Evolutionary conservation across 352 stramenopile genomes (phyloP), one percentile per base, ranked within the genome.

Genomic region (Globisporangium orthogonon): DNA sequence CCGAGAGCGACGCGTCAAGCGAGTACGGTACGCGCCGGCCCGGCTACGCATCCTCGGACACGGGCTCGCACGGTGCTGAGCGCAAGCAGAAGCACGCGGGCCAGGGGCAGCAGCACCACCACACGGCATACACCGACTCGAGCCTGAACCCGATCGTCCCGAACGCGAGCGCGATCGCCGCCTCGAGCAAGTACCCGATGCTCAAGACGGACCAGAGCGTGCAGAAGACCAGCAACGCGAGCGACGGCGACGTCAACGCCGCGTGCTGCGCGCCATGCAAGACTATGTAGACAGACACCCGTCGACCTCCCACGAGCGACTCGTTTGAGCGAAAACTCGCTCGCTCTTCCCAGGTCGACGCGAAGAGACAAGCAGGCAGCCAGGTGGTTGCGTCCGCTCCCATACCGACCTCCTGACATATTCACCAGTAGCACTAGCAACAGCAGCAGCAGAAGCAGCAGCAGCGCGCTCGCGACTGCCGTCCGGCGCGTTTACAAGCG

Each of bases 1-100:
- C 73, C 3, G 82, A 91, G 67, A 94, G 85, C 56, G 85, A 94
- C 60, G 85, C 74, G 31, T 94, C 83, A 18, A 93, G 83, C 47
- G 81, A 91, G 46, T 84, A 86, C 56, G 73, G 78, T 44, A 65
- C 71, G 0, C 73, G 79, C 50, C 73, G 73, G 53, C 64, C 58
- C 40, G 68, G 71, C 9, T 79, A 81, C 60, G 69, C 76, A 18
- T 83, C 74, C 0, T 91, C 78, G 3, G 82, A 91, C 64, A 83
- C 74, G 28, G 75, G 78, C 10, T 89, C 79, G 10, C 65, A 76
- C 7, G 72, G 74, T 31, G 77, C 69, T 33, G 54, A 65, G 23
- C 58, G 64, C 49, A 75, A 66, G 50, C 52, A 54, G 43, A 66
- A 65, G 51, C 49, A 65, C 10, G 23, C 23, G 23, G 23, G 23